Conservation (phyloP, 2,329 filamentous ascomycete genomes). For the Simplicillium aogashimaense region DNA sequence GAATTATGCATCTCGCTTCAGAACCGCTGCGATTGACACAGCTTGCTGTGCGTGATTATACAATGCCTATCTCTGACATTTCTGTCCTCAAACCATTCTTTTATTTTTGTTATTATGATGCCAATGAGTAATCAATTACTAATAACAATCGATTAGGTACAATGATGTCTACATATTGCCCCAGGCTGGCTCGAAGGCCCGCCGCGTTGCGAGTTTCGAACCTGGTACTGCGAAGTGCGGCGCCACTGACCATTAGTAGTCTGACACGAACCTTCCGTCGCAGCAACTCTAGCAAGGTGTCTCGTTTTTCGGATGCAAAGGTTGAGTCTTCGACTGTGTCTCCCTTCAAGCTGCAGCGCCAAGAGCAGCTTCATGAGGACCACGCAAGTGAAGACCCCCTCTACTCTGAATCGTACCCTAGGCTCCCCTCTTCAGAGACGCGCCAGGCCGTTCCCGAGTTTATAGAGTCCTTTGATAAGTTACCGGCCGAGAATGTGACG, state of each 20-base stretch:
- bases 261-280: constrained; percentile 2
- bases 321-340: constrained; percentile 16
- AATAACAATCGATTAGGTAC: constrained; percentile 14
- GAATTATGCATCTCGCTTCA: constrained; percentile 33
- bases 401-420: constrained; percentile 24
- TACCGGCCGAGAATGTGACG: constrained; percentile 17
- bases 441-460: constrained; percentile 24
- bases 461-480: constrained; percentile 16
- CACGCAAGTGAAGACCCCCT: constrained; percentile 22
- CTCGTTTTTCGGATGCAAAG: constrained; percentile 10
- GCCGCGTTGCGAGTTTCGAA: constrained; percentile 2
- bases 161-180: constrained; percentile 26
- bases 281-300: constrained; percentile 3
- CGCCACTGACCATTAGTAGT: constrained; percentile 1
- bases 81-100: constrained; percentile 5
- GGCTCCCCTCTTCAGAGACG: constrained; percentile 15
- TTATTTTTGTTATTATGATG: constrained; percentile 4
- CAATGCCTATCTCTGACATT: constrained; percentile 28
- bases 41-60: constrained; percentile 33
- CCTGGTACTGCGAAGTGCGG: not conserved
- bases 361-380: constrained; percentile 20
- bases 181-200: constrained; percentile 24
- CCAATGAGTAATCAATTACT: constrained; percentile 5
- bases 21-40: constrained; percentile 42
- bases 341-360: constrained; percentile 25